Evolutionary conservation across 495 filamentous ascomycete species (phyloP).

Genomic region (Podospora pseudocomata): DNA sequence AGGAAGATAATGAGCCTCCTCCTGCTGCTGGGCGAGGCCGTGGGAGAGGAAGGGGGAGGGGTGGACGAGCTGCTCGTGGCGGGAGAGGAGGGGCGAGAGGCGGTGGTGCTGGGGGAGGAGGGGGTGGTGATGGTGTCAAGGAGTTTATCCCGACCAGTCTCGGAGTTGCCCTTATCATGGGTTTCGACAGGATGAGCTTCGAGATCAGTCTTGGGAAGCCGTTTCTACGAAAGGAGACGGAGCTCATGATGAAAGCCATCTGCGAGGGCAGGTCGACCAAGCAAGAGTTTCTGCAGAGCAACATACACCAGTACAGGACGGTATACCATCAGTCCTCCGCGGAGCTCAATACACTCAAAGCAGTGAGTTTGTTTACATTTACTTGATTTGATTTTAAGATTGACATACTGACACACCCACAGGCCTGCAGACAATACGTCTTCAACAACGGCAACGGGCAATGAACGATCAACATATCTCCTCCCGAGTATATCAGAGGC

Average conservation of each 20-base stretch:
- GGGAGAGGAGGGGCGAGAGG: conserved; percentile 45
- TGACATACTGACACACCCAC: conserved; percentile 24
- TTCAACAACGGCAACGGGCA: conserved; percentile 28
- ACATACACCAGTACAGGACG: conserved; percentile 75
- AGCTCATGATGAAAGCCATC: conserved; percentile 88
- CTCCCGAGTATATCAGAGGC: not conserved
- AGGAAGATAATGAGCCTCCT: conserved; percentile 32
- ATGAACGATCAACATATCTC: not conserved
- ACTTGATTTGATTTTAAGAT: not conserved
- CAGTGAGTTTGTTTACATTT: conserved; percentile 48
- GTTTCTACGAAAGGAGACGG: conserved; percentile 98
- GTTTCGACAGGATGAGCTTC: conserved; percentile 87
- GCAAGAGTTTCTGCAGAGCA: conserved; percentile 71
- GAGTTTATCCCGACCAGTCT: conserved; percentile 90
- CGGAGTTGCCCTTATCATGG: conserved; percentile 85
- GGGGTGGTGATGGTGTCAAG: conserved; percentile 55
- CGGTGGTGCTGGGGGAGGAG: conserved; percentile 40
- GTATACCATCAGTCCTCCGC: conserved; percentile 75
- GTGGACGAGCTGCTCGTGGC: conserved; percentile 8
- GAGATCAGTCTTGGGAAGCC: conserved; percentile 91
- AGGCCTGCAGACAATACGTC: conserved; percentile 50
- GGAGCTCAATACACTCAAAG: conserved; percentile 71
- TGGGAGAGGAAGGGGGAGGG: conserved; percentile 31
- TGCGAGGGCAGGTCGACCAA: conserved; percentile 79
- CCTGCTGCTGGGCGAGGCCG: conserved; percentile 36